These are phyloP conservation scores for Podaxis carcinomalis DNA, from an alignment of 768 basidiomycete species.

Conservation along the genomic window DNA sequence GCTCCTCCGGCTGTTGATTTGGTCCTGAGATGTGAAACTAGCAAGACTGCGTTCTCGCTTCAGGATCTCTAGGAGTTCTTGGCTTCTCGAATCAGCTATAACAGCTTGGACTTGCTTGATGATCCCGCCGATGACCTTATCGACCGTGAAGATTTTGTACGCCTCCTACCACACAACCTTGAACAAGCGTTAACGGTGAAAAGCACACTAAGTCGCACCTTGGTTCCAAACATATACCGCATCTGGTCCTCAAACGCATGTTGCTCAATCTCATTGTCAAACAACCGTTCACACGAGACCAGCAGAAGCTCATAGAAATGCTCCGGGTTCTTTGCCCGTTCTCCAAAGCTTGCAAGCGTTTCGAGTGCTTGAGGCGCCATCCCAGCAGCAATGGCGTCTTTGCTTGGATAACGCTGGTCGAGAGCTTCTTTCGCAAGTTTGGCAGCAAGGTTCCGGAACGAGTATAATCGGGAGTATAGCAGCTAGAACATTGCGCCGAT, in stretches of 20 bases:
- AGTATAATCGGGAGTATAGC: slow-evolving; percentile 73
- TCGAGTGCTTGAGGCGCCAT: slow-evolving; percentile 23
- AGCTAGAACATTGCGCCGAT: slow-evolving; percentile 41
- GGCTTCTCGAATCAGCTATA: slow-evolving; percentile 64
- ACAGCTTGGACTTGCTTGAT: slow-evolving; percentile 84
- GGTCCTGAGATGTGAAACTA: slow-evolving; percentile 65
- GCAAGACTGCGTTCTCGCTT: slow-evolving; percentile 61
- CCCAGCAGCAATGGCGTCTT: slow-evolving; percentile 23
- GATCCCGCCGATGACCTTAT: slow-evolving; percentile 83
- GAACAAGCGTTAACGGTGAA: not conserved
- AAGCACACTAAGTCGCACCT: slow-evolving; percentile 35
- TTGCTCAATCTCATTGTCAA: slow-evolving; percentile 90
- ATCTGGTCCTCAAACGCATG: slow-evolving; percentile 87
- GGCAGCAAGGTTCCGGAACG: slow-evolving; percentile 70
- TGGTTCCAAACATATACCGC: slow-evolving; percentile 80
- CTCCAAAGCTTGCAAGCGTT: slow-evolving; percentile 24
- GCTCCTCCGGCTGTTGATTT: slow-evolving; percentile 59
- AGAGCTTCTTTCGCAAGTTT: slow-evolving; percentile 34
- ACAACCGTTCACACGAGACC: slow-evolving; percentile 83
- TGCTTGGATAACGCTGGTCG: slow-evolving; percentile 14
- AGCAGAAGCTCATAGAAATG: slow-evolving; percentile 83
- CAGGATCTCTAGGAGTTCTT: slow-evolving; percentile 66
- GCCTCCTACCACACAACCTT: slow-evolving; percentile 43
- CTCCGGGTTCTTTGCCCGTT: slow-evolving; percentile 32
- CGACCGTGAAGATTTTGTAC: slow-evolving; percentile 90